Conservation (phyloP, 1,139 yeast species). For the Diutina scorzettiae region DNA sequence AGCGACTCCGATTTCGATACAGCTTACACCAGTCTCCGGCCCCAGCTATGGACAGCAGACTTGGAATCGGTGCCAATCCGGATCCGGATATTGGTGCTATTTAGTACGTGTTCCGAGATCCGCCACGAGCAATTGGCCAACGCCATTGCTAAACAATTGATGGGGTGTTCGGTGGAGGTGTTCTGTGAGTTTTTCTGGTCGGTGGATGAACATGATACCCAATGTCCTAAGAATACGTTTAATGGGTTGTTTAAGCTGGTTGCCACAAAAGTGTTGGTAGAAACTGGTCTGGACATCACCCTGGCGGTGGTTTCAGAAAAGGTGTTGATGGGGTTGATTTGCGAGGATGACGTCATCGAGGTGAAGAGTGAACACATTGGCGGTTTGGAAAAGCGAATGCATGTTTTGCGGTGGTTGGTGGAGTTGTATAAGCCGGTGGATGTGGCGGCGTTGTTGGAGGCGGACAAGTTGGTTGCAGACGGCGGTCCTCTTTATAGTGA, state of each 20-base stretch:
- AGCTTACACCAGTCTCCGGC: background rate
- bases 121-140: background rate
- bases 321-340: background rate
- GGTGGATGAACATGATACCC: background rate
- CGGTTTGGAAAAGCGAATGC: background rate
- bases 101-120: background rate
- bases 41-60: background rate
- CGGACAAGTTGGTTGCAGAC: too few species aligned
- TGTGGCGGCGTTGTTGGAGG: too few species aligned
- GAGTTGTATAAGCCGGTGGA: too few species aligned
- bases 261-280: background rate
- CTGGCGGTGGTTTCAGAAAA: background rate
- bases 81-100: background rate
- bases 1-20: background rate
- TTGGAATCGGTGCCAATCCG: background rate
- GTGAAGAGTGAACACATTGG: background rate
- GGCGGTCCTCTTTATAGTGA: too few species aligned
- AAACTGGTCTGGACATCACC: background rate
- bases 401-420: background rate
- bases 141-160: background rate
- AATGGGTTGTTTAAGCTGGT: background rate
- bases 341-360: background rate
- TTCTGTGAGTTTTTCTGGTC: background rate
- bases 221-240: background rate
- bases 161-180: background rate